Evolutionary conservation across 2,329 filamentous ascomycete species (phyloP).

Genomic region (Podosphaera aphanis): DNA sequence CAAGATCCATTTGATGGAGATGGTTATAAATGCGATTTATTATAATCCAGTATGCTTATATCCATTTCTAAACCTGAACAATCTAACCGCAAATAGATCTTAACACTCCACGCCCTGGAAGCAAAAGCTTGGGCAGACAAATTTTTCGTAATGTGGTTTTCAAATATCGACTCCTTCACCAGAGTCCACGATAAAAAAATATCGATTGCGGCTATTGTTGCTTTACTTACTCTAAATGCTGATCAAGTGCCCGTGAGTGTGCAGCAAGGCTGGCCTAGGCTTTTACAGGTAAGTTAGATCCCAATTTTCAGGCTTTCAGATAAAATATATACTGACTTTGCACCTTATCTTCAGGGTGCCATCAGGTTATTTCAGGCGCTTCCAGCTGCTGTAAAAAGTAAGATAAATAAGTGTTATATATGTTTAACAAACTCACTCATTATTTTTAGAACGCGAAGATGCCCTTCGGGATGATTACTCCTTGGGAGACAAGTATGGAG

Average conservation of each 20-base stretch:
- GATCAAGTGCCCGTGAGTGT: conserved; percentile 79
- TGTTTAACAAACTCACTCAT: not conserved
- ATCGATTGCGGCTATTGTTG: conserved; percentile 78
- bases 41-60: conserved; percentile 49
- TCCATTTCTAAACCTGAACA: not conserved
- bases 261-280: conserved; percentile 78
- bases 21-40: conserved; percentile 95
- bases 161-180: conserved; percentile 77
- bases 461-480: conserved; percentile 73
- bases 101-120: conserved; percentile 75
- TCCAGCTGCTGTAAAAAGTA: conserved; percentile 66
- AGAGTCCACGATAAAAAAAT: conserved; percentile 97
- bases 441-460: conserved; percentile 54
- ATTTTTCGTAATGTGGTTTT: conserved; percentile 97
- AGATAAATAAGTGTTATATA: not conserved
- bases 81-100: conserved; percentile 17
- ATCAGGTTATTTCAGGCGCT: conserved; percentile 81
- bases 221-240: conserved; percentile 55
- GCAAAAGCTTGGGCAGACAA: conserved; percentile 87
- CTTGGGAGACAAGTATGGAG: conserved; percentile 40
- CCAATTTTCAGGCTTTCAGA: not conserved
- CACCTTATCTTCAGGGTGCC: conserved; percentile 35
- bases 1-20: conserved; percentile 91
- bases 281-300: conserved; percentile 32
- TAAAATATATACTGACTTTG: not conserved